Evolutionary conservation across 192 early-diverging fungal genomes (phyloP), one percentile per base, ranked within the genome.

Genomic region (Backusella parvicylindrica): DNA sequence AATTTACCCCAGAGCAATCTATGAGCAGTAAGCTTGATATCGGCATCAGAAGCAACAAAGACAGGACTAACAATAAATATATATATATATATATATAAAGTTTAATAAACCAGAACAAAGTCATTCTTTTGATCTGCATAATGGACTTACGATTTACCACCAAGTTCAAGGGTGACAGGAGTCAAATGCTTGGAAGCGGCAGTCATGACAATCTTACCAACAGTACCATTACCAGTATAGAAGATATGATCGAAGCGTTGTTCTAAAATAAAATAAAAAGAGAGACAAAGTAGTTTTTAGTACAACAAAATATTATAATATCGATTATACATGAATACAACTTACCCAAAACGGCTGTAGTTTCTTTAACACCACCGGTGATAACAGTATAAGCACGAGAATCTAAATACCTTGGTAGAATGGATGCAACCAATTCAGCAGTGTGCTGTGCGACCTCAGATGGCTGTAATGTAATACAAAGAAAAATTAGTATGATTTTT

Each of bases 131-230:
- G 3, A 64, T 6, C 5, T n/a, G 6, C 43, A 47, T 0, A 8
- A 9, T 2, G 32, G 7, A 67, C 72, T 75, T 71, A 85, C 86
- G 71, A 82, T 80, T 98, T 98, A 41, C 96, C 96, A 69, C 96
- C 96, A n/a, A 98, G 87, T 81, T 98, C 96, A 38, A 98, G 87
- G 23, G 94, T 89, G 47, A 95, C 85, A 21, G 91, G 89, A 1
- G 95, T 92, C 31, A 96, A 82, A 56, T 94, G 83, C 75, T 95
- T 91, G 6, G 92, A 86, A 7, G 95, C 95, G 13, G 96, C 94
- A 9, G 73, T 71, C 83, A 92, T 91, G 26, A 97, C 86, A 33
- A 97, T 89, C 78, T 89, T 91, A 68, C 89, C 96, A 23, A 98
- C 93, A 26, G 64, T 21, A 21, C 87, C 89, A 76, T 85, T 91